These are phyloP conservation scores for Hanseniaspora nectarophila DNA, from an alignment of 805 yeast genomes.

Conservation along the genomic window DNA sequence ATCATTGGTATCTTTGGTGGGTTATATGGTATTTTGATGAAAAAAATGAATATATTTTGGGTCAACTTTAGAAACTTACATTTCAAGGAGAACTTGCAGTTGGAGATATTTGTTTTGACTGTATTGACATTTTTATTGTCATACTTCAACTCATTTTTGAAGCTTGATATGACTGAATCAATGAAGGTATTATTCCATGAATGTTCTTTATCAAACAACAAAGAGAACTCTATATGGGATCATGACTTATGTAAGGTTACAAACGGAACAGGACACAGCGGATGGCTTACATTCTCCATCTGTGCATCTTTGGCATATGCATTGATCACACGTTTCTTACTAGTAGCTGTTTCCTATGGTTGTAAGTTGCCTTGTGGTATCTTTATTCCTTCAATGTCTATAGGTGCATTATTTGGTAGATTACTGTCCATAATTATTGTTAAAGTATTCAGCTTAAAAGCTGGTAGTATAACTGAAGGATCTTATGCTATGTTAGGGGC, in stretches of 20 bases:
- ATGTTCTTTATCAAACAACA: conserved; percentile 39
- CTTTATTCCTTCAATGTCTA: conserved; percentile 92
- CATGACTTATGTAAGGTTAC: conserved; percentile 33
- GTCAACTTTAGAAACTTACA: conserved; percentile 67
- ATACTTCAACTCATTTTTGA: conserved; percentile 70
- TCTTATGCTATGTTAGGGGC: conserved; percentile 94
- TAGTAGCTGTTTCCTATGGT: conserved; percentile 80
- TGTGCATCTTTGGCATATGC: conserved; percentile 54
- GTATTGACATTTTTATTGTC: conserved; percentile 61
- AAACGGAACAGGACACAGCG: conserved; percentile 21
- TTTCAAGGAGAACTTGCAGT: conserved; percentile 42
- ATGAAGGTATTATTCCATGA: conserved; percentile 85
- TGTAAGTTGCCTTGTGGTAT: conserved; percentile 96
- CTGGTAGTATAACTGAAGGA: conserved; percentile 73
- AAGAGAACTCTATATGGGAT: conserved; percentile 28
- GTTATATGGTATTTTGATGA: conserved; percentile 65
- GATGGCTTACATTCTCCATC: conserved; percentile 26
- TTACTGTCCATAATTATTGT: conserved; percentile 69
- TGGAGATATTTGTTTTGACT: conserved; percentile 62
- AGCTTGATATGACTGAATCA: conserved; percentile 86
- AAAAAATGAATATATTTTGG: conserved; percentile 61
- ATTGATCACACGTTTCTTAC: conserved; percentile 52
- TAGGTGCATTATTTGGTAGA: conserved; percentile 90
- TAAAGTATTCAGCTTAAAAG: conserved; percentile 29
- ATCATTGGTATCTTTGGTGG: conserved; percentile 87